Evolutionary conservation across 2,329 filamentous ascomycete species (phyloP).

Genomic region (Atkinsonella texensis): DNA sequence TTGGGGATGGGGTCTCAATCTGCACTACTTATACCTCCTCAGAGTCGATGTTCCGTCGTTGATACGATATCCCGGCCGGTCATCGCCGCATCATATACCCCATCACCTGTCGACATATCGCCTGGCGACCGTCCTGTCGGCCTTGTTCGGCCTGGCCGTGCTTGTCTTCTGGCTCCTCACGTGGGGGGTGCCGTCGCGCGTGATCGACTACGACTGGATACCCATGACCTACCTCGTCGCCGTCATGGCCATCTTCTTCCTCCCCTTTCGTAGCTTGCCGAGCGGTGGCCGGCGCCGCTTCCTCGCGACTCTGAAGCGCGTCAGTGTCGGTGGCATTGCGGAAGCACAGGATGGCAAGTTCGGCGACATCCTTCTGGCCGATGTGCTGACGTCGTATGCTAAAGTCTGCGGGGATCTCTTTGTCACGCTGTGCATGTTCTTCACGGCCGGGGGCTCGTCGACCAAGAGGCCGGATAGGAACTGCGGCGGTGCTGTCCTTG

Average conservation of each 20-base stretch:
- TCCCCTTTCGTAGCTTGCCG: slow-evolving; percentile 58
- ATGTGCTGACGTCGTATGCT: slow-evolving; percentile 89
- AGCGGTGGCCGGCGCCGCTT: slow-evolving; percentile 64
- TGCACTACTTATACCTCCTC: slow-evolving; percentile 68
- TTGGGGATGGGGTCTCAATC: slow-evolving; percentile 90
- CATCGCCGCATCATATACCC: slow-evolving; percentile 55
- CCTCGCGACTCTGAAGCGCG: slow-evolving; percentile 61
- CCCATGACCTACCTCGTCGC: slow-evolving; percentile 73
- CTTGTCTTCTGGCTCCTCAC: slow-evolving; percentile 76
- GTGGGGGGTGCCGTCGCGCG: slow-evolving; percentile 53
- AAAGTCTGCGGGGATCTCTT: slow-evolving; percentile 87
- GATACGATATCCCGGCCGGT: slow-evolving; percentile 72
- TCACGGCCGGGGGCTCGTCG: slow-evolving; percentile 56
- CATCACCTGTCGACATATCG: slow-evolving; percentile 80
- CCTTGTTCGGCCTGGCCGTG: slow-evolving; percentile 59
- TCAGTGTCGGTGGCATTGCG: slow-evolving; percentile 76
- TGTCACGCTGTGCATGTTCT: slow-evolving; percentile 84
- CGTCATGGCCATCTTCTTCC: slow-evolving; percentile 57
- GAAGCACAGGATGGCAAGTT: slow-evolving; percentile 85
- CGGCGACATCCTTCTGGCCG: slow-evolving; percentile 83
- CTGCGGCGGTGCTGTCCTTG: slow-evolving; percentile 67
- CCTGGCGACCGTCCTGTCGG: slow-evolving; percentile 64
- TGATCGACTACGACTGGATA: slow-evolving; percentile 71
- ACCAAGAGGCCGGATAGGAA: slow-evolving; percentile 70
- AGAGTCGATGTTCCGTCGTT: slow-evolving; percentile 81